A percentile compares a stretch with the other conserved stretches of the same genome.
Conservation (phyloP, 2,329 filamentous ascomycete genomes). For the Colletotrichum tropicale region DNA sequence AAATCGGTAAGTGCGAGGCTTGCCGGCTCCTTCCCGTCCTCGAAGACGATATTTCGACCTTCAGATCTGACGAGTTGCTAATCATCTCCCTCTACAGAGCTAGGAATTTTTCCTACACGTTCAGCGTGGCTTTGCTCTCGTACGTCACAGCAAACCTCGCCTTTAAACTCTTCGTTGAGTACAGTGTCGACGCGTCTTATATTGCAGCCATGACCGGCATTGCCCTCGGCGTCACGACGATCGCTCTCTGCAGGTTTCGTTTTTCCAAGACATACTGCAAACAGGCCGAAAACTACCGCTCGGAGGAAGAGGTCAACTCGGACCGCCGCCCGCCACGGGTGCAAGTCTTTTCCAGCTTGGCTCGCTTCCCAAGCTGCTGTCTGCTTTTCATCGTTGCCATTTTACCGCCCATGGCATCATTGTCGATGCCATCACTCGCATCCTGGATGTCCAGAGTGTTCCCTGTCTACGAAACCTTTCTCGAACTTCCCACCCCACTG, state of each 20-base stretch:
- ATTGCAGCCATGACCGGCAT: neutral
- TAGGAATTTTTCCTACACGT: neutral
- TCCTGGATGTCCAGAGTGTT: neutral
- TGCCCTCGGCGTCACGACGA: neutral
- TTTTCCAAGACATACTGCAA: neutral
- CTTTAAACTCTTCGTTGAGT: neutral
- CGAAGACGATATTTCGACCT: neutral
- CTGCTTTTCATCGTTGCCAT: neutral
- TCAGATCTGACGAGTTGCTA: neutral
- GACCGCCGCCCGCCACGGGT: neutral
- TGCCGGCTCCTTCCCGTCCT: neutral
- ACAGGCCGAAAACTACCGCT: neutral
- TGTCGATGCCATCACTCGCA: neutral
- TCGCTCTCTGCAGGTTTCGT: rapidly evolving
- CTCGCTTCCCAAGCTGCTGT: neutral
- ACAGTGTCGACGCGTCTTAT: neutral
- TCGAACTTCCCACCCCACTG: neutral
- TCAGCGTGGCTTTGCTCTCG: neutral
- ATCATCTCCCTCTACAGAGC: neutral
- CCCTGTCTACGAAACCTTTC: neutral
- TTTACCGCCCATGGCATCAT: neutral
- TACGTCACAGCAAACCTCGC: neutral
- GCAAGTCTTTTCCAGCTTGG: neutral
- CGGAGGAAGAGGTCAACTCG: neutral
- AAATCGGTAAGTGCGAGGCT: neutral